These are phyloP conservation scores for Cyclotella sp. DNA, from an alignment of 108 stramenopile species.

Conservation along the genomic window DNA sequence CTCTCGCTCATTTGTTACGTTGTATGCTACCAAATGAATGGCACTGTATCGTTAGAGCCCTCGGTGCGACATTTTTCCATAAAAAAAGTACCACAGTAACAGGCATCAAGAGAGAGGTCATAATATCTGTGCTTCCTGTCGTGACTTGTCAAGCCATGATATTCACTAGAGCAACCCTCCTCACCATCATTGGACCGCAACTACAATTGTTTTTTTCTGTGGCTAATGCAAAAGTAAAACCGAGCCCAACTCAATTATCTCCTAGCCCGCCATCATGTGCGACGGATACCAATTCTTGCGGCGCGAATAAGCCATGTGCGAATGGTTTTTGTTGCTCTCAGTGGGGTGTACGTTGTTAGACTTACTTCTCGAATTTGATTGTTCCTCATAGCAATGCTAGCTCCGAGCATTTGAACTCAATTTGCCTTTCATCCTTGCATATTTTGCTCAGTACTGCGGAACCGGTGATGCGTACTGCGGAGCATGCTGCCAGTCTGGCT, in stretches of 20 bases:
- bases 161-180: too few relatives aligned
- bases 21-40: too few relatives aligned
- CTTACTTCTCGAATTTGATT: not conserved
- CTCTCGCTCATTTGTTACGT: too few relatives aligned
- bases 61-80: too few relatives aligned
- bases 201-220: not conserved
- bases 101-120: too few relatives aligned
- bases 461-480: slow-evolving; percentile 4
- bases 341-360: not conserved
- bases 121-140: too few relatives aligned
- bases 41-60: too few relatives aligned
- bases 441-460: not conserved
- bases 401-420: not conserved
- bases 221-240: not conserved
- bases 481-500: slow-evolving; percentile 5
- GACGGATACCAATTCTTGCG: not conserved
- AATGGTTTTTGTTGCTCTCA: slow-evolving; percentile 7
- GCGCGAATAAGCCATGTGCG: not conserved
- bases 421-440: not conserved
- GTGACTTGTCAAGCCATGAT: too few relatives aligned
- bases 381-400: too few relatives aligned
- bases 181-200: too few relatives aligned
- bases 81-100: too few relatives aligned
- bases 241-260: not conserved
- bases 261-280: not conserved